phyloP scores from a whole-genome alignment of 2,329 filamentous ascomycete genomes.

The Dothidotthia symphoricarpi region DNA sequence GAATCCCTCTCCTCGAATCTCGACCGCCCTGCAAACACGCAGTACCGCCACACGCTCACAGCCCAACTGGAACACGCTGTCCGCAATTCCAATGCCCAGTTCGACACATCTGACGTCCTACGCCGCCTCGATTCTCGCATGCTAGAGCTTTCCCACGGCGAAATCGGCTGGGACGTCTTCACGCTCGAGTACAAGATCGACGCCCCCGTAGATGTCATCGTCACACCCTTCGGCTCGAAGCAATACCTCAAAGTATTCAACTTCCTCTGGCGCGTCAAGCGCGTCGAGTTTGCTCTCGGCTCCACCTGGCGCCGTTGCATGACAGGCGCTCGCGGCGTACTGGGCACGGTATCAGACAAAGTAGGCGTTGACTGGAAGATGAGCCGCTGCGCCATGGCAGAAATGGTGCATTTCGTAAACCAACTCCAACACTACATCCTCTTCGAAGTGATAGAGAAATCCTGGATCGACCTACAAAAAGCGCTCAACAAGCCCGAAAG shows the following conservation, averaged over 20 bases:
- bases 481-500: conserved; percentile 80
- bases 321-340: conserved; percentile 88
- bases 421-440: conserved; percentile 98
- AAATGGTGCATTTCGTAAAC: conserved; percentile 98
- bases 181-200: conserved; percentile 98
- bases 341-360: conserved; percentile 71
- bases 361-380: conserved; percentile 83
- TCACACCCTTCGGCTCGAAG: conserved; percentile 90
- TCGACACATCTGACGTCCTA: conserved; percentile 87
- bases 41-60: conserved; percentile 94
- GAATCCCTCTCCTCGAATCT: conserved; percentile 91
- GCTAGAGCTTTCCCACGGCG: conserved; percentile 92
- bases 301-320: conserved; percentile 94
- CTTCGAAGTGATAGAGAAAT: conserved; percentile 96
- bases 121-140: conserved; percentile 93
- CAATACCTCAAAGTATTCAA: conserved; percentile 99
- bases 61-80: conserved; percentile 98
- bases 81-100: conserved; percentile 93
- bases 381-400: conserved; percentile 82
- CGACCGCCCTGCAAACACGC: conserved; percentile 90
- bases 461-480: conserved; percentile 85
- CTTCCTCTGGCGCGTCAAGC: conserved; percentile 96
- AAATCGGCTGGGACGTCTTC: conserved; percentile 99
- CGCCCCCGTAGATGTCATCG: conserved; percentile 92
- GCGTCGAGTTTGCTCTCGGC: conserved; percentile 89